Evolutionary conservation across 2,329 filamentous ascomycete species (phyloP).

Genomic region (Fusarium sp.): DNA sequence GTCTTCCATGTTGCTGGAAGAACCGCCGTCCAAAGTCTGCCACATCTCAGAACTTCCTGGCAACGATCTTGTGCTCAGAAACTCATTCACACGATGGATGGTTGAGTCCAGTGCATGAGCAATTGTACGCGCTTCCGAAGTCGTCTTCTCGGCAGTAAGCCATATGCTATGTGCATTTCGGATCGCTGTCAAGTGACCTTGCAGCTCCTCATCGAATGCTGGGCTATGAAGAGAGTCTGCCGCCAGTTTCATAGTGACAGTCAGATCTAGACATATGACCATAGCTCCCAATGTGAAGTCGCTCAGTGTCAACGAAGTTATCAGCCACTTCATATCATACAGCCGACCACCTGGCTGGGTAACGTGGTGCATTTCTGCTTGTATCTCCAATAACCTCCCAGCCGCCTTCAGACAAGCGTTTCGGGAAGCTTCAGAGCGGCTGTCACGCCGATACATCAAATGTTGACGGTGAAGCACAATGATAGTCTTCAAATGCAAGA

Average conservation of each 20-base stretch:
- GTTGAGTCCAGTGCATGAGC: constrained; percentile 38
- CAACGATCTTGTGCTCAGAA: not conserved
- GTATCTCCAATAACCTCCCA: constrained; percentile 42
- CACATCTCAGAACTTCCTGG: fast-evolving
- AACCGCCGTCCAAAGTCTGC: too few species aligned
- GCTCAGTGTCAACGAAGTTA: constrained; percentile 58
- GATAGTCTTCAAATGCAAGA: constrained; percentile 48
- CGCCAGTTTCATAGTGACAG: constrained; percentile 31
- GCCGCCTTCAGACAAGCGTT: constrained; percentile 46
- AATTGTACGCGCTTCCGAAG: constrained; percentile 38
- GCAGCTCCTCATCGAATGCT: not conserved
- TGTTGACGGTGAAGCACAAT: constrained; percentile 50
- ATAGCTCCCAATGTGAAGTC: constrained; percentile 65
- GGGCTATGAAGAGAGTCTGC: not conserved
- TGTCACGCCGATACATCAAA: constrained; percentile 35
- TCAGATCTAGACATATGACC: constrained; percentile 59
- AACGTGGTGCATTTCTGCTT: constrained; percentile 49
- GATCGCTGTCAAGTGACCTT: constrained; percentile 20
- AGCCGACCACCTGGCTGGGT: constrained; percentile 58
- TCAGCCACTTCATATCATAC: constrained; percentile 58
- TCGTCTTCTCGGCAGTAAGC: not conserved
- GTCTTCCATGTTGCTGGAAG: fast-evolving
- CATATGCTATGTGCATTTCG: constrained; percentile 41
- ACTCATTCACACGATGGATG: constrained; percentile 18
- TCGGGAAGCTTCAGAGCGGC: constrained; percentile 31